Base-by-base conservation (phyloP, 768 basidiomycete genomes). In the Lentinula boryana region DNA sequence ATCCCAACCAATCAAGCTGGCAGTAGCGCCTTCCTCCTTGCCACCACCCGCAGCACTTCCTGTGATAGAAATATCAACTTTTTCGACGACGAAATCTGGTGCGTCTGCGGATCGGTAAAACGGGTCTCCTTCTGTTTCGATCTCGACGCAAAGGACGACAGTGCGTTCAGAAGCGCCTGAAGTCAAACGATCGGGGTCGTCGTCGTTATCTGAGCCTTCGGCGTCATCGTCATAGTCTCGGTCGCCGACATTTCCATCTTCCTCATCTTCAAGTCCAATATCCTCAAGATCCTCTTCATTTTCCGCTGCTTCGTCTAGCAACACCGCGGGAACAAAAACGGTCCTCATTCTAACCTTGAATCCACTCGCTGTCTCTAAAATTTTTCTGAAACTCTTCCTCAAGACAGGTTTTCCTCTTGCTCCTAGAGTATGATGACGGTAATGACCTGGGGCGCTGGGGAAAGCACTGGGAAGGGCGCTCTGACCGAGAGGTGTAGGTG, bases 301-400 rank as follows among this genome's bases (percentile, higher is more conserved):
- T 21, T 13, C 27, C 56, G 6, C 44, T 38, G 36, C 56, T 36
- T 59, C 58, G 27, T 60, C 58, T 4, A 93, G 74, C 49, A 93
- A 78, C 21, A 95, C 83, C 65, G 92, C 88, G 0, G 95, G 95
- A 10, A 95, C 86, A 64, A 95, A 93, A 5, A 94, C 89, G 0
- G 93, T 95, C n/a, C 93, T 83, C 95, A 96, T 96, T 36, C 93
- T 86, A 27, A 97, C 89, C 21, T 86, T 82, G 71, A 97, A 89
- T 3, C 93, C 94, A 31, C 91, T 89, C 3, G 88, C 85, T 0
- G 91, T 88, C 49, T 81, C 79, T 16, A 97, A 74, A 1, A 89
- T 87, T 67, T 89, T 88, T 31, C 94, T 83, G 71, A 86, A 95
- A 1, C 93, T 92, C 70, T 94, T 95, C 51, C 92, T 86, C 9